Evolutionary conservation across 192 early-diverging fungal species (phyloP).

Genomic region (Coemansia sp.): DNA sequence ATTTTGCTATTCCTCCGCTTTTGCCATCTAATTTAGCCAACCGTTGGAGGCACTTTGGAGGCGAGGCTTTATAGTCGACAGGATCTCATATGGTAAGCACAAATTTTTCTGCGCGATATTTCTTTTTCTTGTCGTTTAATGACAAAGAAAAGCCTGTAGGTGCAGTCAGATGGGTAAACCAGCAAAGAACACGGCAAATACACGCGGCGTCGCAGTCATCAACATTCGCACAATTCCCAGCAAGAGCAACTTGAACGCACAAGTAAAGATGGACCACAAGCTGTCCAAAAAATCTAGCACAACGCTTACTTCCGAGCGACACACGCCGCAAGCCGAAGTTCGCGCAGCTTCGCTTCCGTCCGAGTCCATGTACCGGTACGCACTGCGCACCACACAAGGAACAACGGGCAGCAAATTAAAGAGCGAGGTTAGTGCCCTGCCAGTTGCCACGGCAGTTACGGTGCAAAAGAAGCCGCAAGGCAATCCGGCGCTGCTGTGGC

Average conservation of each 20-base stretch:
- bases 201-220: constrained; percentile 27
- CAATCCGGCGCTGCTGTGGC: constrained; percentile 3
- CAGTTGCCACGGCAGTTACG: too few relatives aligned
- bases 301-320: constrained; percentile 10
- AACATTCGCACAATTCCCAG: constrained; percentile 24
- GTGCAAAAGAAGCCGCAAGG: not conserved
- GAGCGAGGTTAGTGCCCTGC: not conserved
- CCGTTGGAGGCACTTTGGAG: too few relatives aligned
- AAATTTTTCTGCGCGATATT: not conserved
- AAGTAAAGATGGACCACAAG: not conserved
- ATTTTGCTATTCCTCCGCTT: too few relatives aligned
- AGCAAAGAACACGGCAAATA: not conserved
- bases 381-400: constrained; percentile 12
- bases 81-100: too few relatives aligned
- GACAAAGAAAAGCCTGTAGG: too few relatives aligned
- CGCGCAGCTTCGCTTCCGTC: constrained; percentile 17
- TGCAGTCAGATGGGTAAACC: not conserved
- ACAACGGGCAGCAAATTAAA: not conserved
- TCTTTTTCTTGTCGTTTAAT: not conserved
- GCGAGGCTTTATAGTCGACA: too few relatives aligned
- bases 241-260: constrained; percentile 5
- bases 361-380: constrained; percentile 27
- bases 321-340: not conserved
- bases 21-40: too few relatives aligned
- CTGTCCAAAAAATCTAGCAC: constrained; percentile 27